Evolutionary conservation across 1,139 yeast species (phyloP).

Genomic region (Kodamaea plutei): DNA sequence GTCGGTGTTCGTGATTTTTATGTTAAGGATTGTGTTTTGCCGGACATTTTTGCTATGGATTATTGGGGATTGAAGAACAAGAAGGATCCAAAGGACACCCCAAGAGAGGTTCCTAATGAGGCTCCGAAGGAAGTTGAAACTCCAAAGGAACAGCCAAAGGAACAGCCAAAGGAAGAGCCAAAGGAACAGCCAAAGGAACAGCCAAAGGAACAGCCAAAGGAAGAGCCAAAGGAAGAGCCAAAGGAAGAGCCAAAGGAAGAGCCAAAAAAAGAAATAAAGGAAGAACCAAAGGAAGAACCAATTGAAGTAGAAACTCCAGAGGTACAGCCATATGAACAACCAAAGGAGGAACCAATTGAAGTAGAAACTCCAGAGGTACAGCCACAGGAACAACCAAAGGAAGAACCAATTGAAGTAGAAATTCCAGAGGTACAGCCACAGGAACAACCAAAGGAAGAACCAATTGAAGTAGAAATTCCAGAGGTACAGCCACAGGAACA

Average conservation of each 20-base stretch:
- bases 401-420: neutral
- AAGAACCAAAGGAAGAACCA: conserved; percentile 7
- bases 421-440: neutral
- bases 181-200: conserved; percentile 5
- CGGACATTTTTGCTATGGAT: conserved; percentile 43
- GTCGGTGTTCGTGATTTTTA: conserved; percentile 91
- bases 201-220: neutral
- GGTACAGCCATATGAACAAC: conserved; percentile 1
- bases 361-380: neutral
- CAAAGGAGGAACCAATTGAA: neutral
- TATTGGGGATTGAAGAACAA: conserved; percentile 30
- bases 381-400: neutral
- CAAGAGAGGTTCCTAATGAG: conserved; percentile 15
- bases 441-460: no score
- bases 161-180: conserved; percentile 4
- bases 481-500: neutral
- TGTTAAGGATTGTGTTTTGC: conserved; percentile 48
- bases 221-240: neutral
- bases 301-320: conserved; percentile 6
- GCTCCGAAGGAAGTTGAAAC: no score
- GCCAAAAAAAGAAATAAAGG: neutral
- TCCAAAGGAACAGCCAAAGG: conserved; percentile 5
- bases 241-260: neutral
- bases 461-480: no score
- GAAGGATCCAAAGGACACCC: conserved; percentile 3